Conservation (phyloP, 2,329 filamentous ascomycete species). For the Fusarium gaditjirri region DNA sequence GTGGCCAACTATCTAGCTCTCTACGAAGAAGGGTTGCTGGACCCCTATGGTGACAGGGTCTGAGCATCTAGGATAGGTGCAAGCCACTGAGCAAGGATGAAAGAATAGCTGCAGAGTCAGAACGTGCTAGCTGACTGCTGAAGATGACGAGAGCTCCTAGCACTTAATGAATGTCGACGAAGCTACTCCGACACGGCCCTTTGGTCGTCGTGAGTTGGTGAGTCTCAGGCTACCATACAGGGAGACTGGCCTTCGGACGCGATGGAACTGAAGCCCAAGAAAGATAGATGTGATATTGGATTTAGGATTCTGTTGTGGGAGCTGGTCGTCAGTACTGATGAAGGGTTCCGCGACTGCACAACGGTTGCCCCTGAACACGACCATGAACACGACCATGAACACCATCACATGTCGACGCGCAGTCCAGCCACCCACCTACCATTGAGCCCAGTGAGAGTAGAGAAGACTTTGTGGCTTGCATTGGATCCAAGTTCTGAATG, state of each 20-base stretch:
- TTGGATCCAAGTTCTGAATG: too few relatives aligned
- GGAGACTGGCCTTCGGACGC: fast-evolving
- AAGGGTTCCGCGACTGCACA: neutral
- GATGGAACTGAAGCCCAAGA: fast-evolving
- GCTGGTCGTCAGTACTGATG: fast-evolving
- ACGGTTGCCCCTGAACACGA: neutral
- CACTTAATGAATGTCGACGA: fast-evolving
- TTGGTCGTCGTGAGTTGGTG: too few relatives aligned
- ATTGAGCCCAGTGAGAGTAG: neutral
- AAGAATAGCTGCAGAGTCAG: neutral
- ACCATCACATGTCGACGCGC: neutral
- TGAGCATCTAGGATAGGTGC: fast-evolving
- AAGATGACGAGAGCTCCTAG: neutral
- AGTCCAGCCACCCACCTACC: neutral
- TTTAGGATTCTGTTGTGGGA: fast-evolving
- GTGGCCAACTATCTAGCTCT: neutral
- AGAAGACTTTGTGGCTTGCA: neutral
- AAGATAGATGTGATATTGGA: fast-evolving
- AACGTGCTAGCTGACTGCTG: fast-evolving
- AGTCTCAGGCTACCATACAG: fast-evolving
- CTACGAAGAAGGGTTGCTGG: neutral
- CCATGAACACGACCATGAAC: neutral
- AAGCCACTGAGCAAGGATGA: neutral
- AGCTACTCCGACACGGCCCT: fast-evolving
- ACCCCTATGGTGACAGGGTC: too few relatives aligned